These are phyloP conservation scores for Microcyclospora pomicola DNA, from an alignment of 2,329 filamentous ascomycete genomes.

Conservation along the genomic window DNA sequence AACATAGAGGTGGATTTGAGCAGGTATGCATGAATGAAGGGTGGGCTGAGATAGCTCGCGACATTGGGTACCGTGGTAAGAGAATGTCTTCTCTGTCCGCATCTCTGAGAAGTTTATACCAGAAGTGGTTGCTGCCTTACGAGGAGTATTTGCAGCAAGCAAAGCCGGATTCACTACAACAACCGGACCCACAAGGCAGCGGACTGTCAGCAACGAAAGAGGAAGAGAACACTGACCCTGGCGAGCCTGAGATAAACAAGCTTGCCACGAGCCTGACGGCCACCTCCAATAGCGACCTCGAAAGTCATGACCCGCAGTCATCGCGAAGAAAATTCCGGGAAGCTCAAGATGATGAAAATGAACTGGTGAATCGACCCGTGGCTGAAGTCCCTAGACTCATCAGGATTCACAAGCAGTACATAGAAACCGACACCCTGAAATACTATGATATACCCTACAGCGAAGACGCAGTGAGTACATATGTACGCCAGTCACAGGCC, in stretches of 20 bases:
- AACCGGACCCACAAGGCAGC: constrained; percentile 83
- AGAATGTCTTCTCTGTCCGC: constrained; percentile 99
- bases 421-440: neutral
- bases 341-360: too few species aligned
- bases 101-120: constrained; percentile 94
- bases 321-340: too few species aligned
- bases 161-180: constrained; percentile 92
- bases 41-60: constrained; percentile 95
- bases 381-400: neutral
- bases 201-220: constrained; percentile 42
- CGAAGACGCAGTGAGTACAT: neutral
- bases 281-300: too few species aligned
- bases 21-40: constrained; percentile 96
- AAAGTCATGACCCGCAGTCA: too few species aligned
- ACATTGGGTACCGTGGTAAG: constrained; percentile 94
- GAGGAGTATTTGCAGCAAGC: constrained; percentile 85
- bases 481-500: neutral
- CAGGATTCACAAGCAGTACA: neutral
- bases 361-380: too few species aligned
- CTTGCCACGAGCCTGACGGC: too few species aligned
- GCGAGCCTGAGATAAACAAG: too few species aligned
- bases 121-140: constrained; percentile 92
- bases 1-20: constrained; percentile 86
- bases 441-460: neutral
- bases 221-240: too few species aligned